phyloP scores from a whole-genome alignment of 208 protist species.

The Leishmania major region DNA sequence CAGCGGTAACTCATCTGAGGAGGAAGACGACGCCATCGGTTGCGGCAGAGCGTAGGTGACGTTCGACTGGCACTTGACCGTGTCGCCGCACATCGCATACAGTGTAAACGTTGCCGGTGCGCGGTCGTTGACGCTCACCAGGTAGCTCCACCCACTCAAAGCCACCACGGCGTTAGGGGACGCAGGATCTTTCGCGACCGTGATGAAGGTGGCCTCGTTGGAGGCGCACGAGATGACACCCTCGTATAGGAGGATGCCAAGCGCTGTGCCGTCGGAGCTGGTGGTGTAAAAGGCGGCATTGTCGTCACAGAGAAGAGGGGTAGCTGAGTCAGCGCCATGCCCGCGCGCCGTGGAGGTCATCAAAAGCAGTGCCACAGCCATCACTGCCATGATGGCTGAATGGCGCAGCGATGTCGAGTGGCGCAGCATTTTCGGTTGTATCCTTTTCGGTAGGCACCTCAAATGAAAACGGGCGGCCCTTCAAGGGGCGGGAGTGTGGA shows the following conservation, averaged over 20 bases:
- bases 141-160: slow-evolving; percentile 46
- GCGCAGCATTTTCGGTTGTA: background rate
- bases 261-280: background rate
- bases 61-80: slow-evolving; percentile 42
- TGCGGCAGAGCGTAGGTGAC: background rate
- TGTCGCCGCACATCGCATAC: slow-evolving; percentile 38
- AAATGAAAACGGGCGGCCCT: background rate
- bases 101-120: slow-evolving; percentile 35
- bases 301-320: slow-evolving; percentile 21
- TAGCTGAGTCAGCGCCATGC: background rate
- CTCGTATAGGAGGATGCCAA: slow-evolving; percentile 14
- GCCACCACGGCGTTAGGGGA: slow-evolving; percentile 28
- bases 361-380: slow-evolving; percentile 20
- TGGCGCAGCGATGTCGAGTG: background rate
- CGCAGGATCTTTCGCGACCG: slow-evolving; percentile 14
- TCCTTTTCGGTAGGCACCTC: background rate
- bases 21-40: background rate
- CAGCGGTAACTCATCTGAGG: background rate
- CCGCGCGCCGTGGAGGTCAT: slow-evolving; percentile 12
- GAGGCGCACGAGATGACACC: slow-evolving; percentile 15
- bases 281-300: background rate
- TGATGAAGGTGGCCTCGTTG: slow-evolving; percentile 8
- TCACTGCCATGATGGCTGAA: slow-evolving; percentile 4
- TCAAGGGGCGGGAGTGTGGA: background rate
- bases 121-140: slow-evolving; percentile 25